Evolutionary conservation across 1,284 basidiomycete genomes (phyloP), one percentile per base, ranked within the genome.

Genomic region (Waitea zeae): DNA sequence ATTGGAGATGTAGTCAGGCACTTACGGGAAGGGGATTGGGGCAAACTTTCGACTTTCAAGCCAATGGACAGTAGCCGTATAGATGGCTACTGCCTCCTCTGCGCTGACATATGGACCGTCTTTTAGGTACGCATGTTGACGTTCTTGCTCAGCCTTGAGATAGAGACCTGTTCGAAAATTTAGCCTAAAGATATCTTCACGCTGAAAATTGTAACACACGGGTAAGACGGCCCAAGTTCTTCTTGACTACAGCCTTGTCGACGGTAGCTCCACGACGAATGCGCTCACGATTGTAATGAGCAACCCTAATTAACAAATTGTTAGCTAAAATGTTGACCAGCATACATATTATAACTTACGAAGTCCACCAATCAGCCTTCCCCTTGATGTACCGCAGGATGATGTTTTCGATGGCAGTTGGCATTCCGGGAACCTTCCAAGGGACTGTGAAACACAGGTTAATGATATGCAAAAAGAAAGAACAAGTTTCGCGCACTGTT

Each of bases 281-380:
- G 62, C 87, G 86, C 50, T 90, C 89, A 39, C 92, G 86, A 47
- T 90, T 89, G 54, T 90, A 89, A 50, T 92, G 87, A 12, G 87
- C 86, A 39, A 92, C 87, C 7, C 22, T 26, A 26, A n/a, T n/a
- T n/a, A n/a, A n/a, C 7, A 35, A 28, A 37, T 2, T 29, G 30
- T 18, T 5, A 32, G 19, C 18, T 36, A 15, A 12, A n/a, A 37
- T 20, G 19, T 36, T 15, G 32, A 18, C 19, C 20, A 22, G 2
- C 76, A 82, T 41, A 69, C 87, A n/a, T 26, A 7, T 7, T 7
- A n/a, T 7, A n/a, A 26, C 22, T n/a, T 26, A 26, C 57, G 87
- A 95, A 44, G 83, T 86, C 90, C 92, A 98, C 90, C 90, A 96
- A 53, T 98, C 95, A 7, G 89, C 84, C 66, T 99, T 99, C 57